phyloP scores from a whole-genome alignment of 345 rosid species.

The Salix udensis region DNA sequence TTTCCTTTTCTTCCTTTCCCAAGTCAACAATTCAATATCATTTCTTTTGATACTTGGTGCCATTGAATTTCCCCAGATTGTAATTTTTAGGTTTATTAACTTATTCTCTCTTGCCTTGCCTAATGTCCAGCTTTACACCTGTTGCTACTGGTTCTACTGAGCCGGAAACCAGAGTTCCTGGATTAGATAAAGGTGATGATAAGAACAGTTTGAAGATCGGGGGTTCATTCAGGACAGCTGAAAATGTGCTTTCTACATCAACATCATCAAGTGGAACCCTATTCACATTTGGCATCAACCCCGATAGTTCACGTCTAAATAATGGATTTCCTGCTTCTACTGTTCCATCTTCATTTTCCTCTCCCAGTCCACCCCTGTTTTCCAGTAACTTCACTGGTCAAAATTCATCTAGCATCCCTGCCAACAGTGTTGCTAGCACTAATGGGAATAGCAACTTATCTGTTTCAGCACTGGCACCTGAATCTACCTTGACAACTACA shows the following conservation, averaged over 20 bases:
- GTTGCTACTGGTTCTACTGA: constrained; percentile 32
- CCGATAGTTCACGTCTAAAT: constrained; percentile 28
- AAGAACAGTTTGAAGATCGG: constrained; percentile 30
- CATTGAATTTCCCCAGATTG: background rate
- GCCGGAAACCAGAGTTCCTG: constrained; percentile 31
- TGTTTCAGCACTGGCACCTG: constrained; percentile 29
- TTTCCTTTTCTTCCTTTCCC: background rate
- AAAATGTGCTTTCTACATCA: constrained; percentile 32
- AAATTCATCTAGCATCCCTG: constrained; percentile 24
- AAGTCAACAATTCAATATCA: background rate
- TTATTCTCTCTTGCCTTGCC: constrained; percentile 6
- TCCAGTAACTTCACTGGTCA: constrained; percentile 31
- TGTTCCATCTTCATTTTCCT: constrained; percentile 22
- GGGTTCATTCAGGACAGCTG: constrained; percentile 17
- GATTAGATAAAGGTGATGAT: constrained; percentile 33
- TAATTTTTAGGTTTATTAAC: background rate
- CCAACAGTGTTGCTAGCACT: constrained; percentile 18
- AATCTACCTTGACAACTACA: constrained; percentile 32
- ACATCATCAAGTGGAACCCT: constrained; percentile 32
- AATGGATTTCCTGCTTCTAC: constrained; percentile 46
- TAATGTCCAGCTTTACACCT: constrained; percentile 44
- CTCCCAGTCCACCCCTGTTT: constrained; percentile 22
- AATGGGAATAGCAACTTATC: constrained; percentile 21
- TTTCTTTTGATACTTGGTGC: background rate
- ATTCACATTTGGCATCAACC: constrained; percentile 38